Percentiles rank a stretch among this genome's conserved stretches.
These are phyloP conservation scores for Craterostigma plantagineum DNA, from an alignment of 257 asterid genomes.

Conservation along the genomic window DNA sequence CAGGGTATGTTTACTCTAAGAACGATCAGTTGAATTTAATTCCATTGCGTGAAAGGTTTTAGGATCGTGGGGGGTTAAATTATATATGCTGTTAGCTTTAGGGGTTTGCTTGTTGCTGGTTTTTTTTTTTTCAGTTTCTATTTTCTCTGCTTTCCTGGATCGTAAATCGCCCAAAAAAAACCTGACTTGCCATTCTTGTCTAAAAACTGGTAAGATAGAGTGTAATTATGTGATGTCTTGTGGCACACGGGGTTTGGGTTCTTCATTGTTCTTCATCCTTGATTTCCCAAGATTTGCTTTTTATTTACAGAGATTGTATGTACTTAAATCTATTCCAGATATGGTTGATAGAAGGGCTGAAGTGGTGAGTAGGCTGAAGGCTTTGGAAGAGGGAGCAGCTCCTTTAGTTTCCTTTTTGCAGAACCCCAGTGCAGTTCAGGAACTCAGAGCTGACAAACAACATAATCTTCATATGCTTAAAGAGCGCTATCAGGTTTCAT, in stretches of 20 bases:
- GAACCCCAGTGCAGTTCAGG: constrained; percentile 80
- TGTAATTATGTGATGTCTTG: too few species aligned
- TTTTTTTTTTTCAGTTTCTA: too few species aligned
- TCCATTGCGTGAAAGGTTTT: neutral
- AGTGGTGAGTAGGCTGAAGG: constrained; percentile 3
- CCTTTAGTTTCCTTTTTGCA: constrained; percentile 68
- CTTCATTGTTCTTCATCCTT: too few species aligned
- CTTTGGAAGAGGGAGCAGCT: constrained; percentile 35
- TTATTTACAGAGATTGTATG: too few species aligned
- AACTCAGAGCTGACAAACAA: constrained; percentile 86
- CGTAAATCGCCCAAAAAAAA: too few species aligned
- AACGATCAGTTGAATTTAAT: neutral
- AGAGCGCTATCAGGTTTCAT: constrained; percentile 76
- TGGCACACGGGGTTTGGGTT: too few species aligned
- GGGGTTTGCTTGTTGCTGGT: too few species aligned
- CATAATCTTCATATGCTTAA: constrained; percentile 79
- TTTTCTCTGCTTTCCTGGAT: too few species aligned
- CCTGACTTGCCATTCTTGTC: too few species aligned
- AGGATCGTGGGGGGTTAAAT: neutral
- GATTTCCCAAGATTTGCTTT: too few species aligned
- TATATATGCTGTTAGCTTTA: neutral
- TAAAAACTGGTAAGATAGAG: too few species aligned
- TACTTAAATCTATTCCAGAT: constrained; percentile 16
- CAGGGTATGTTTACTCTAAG: constrained; percentile 27
- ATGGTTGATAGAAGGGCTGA: constrained; percentile 42